Evolutionary conservation across 768 basidiomycete species (phyloP), one percentile per base, ranked within the genome.

Genomic region (Lactarius indigo): DNA sequence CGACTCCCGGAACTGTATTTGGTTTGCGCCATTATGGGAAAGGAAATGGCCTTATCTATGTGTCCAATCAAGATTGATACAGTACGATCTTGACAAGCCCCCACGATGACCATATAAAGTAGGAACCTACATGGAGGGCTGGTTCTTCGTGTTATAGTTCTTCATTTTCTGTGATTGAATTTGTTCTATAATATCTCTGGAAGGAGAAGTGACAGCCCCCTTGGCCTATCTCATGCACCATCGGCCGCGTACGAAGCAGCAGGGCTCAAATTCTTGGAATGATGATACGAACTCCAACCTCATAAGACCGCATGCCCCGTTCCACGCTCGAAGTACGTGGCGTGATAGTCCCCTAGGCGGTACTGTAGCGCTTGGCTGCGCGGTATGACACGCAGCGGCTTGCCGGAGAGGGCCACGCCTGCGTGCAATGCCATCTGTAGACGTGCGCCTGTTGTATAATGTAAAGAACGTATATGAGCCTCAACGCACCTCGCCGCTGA

Each of bases 251-350:
- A 50, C 47, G n/a, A 23, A 50, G 12, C 35, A 12, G 35, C 12
- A 47, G 47, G 23, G 47, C 23, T 50, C 47, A 23, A 12, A 23
- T 23, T 17, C 47, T 23, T 6, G 3, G 15, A 17, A 41, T 6
- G 2, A 12, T 23, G n/a, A 4, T 23, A 23, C 12, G 23, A 50
- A 50, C 9, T 42, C 39, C 30, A 37, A 33, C 28, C 39, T 72
- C 74, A 90, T 50, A 92, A 75, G 5, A 92, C 85, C 1, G 83
- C 87, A 37, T 80, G 81, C 17, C 85, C 84, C 17, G 86, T 92
- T 5, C 91, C 91, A 66, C 86, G 84, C 64, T 87, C 84, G 72
- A 94, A 93, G 77, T 87, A 92, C 0, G 84, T 76, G 2, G 85
- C 84, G 3, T 87, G 82, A 9, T 78, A 75, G 68, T 92, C 92